Conservation (phyloP, 2,329 filamentous ascomycete species). For the Fusarium sarcochroum region DNA sequence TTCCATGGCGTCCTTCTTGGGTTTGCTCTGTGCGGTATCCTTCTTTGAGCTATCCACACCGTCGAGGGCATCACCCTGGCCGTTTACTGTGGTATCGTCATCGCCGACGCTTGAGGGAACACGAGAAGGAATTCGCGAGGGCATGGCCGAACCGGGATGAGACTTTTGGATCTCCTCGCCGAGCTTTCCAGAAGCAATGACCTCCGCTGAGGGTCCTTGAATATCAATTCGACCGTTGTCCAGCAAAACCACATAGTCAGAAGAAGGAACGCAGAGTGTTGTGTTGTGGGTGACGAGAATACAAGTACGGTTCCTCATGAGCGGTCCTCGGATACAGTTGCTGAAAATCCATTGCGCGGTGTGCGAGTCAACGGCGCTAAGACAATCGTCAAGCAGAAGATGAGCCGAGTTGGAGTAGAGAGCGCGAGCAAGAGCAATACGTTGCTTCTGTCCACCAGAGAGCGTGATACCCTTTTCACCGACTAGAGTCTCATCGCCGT, state of each 20-base stretch:
- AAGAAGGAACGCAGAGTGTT: slow-evolving; percentile 84
- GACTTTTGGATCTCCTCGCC: slow-evolving; percentile 87
- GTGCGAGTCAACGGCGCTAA: slow-evolving; percentile 97
- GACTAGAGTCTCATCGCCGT: slow-evolving; percentile 92
- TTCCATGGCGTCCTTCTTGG: slow-evolving; percentile 67
- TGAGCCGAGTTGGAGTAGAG: slow-evolving; percentile 97
- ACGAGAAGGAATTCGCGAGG: slow-evolving; percentile 82
- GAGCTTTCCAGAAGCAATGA: slow-evolving; percentile 89
- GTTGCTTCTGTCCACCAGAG: slow-evolving; percentile 97
- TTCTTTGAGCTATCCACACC: slow-evolving; percentile 63
- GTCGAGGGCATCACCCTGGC: slow-evolving; percentile 62
- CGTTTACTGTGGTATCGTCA: slow-evolving; percentile 69
- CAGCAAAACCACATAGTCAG: slow-evolving; percentile 85
- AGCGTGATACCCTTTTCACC: slow-evolving; percentile 98
- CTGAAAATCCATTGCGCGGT: slow-evolving; percentile 99
- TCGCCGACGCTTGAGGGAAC: slow-evolving; percentile 82
- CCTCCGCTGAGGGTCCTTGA: slow-evolving; percentile 82
- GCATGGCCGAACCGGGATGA: slow-evolving; percentile 75
- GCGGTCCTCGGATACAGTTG: slow-evolving; percentile 87
- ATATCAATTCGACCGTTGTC: slow-evolving; percentile 86
- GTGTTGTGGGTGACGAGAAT: slow-evolving; percentile 97
- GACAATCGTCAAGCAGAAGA: slow-evolving; percentile 91
- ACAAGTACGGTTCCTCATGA: slow-evolving; percentile 92
- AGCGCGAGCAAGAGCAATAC: slow-evolving; percentile 95
- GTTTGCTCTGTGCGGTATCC: slow-evolving; percentile 59